These are phyloP conservation scores for Pisolithus sp. DNA, from an alignment of 768 basidiomycete genomes.

Conservation along the genomic window DNA sequence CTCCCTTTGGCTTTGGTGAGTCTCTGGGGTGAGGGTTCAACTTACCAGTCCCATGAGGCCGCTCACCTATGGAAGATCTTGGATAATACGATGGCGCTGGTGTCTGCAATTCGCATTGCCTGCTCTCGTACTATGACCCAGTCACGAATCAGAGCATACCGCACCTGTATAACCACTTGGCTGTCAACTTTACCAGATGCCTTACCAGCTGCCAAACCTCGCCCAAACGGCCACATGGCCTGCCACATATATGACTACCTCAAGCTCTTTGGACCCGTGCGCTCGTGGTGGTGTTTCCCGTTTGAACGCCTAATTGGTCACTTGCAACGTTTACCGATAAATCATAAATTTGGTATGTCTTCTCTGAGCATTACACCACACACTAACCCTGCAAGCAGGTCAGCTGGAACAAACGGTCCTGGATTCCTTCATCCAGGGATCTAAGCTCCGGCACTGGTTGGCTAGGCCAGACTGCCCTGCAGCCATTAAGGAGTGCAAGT, in stretches of 20 bases:
- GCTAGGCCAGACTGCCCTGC: slow-evolving; percentile 12
- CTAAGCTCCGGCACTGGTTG: slow-evolving; percentile 12
- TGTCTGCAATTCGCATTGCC: slow-evolving; percentile 19
- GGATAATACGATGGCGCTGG: slow-evolving; percentile 27
- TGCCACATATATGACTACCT: slow-evolving; percentile 30
- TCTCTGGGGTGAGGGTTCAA: slow-evolving; percentile 20
- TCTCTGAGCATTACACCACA: background rate
- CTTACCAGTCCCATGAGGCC: background rate
- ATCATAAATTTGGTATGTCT: slow-evolving; percentile 33
- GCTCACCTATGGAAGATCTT: background rate
- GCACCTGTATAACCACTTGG: slow-evolving; percentile 12
- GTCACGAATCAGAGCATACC: slow-evolving; percentile 8
- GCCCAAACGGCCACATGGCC: slow-evolving; percentile 27
- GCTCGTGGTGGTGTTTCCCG: slow-evolving; percentile 26
- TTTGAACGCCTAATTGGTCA: slow-evolving; percentile 20
- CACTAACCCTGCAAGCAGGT: background rate
- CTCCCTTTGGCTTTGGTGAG: slow-evolving; percentile 30
- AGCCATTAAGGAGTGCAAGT: slow-evolving; percentile 11
- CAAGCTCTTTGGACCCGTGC: slow-evolving; percentile 31
- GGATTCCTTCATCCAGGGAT: slow-evolving; percentile 9
- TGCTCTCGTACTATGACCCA: slow-evolving; percentile 11
- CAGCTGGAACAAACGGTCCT: slow-evolving; percentile 10
- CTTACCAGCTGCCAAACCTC: slow-evolving; percentile 9
- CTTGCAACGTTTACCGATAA: slow-evolving; percentile 15
- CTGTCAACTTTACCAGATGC: slow-evolving; percentile 10